Conservation (phyloP, 2,329 filamentous ascomycete species). For the Ascosphaera apis region DNA sequence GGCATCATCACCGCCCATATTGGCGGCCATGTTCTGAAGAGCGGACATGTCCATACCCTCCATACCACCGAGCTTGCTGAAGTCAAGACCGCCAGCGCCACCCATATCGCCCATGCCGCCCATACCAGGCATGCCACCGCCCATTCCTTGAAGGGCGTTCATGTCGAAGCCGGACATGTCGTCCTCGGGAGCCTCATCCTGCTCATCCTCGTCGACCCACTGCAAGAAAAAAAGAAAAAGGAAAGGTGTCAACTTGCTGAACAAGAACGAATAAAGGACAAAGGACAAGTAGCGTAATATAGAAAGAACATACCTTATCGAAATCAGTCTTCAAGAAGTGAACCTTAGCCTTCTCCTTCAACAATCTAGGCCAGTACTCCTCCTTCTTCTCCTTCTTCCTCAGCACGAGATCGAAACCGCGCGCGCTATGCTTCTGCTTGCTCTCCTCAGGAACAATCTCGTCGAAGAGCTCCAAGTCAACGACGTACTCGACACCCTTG, state of each 20-base stretch:
- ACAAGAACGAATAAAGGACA: neutral
- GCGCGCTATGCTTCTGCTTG: conserved; percentile 70
- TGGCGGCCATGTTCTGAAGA: conserved; percentile 43
- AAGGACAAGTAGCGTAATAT: neutral
- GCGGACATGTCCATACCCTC: conserved; percentile 66
- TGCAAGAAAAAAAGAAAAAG: conserved; percentile 10
- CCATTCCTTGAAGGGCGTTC: conserved; percentile 14
- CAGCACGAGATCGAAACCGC: conserved; percentile 74
- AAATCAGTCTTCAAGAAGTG: conserved; percentile 99
- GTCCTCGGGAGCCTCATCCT: conserved; percentile 59
- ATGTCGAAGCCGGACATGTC: conserved; percentile 22
- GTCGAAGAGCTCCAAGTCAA: conserved; percentile 68
- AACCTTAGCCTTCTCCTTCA: conserved; percentile 72
- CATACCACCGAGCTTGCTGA: conserved; percentile 29
- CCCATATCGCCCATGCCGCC: conserved; percentile 13
- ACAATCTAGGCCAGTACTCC: conserved; percentile 85
- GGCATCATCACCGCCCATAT: conserved; percentile 17
- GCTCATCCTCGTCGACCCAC: conserved; percentile 98
- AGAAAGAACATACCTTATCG: conserved; percentile 45
- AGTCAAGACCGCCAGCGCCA: conserved; percentile 13
- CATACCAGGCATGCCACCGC: conserved; percentile 21
- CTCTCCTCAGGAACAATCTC: conserved; percentile 72
- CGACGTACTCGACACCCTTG: conserved; percentile 67
- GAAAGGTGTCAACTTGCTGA: conserved; percentile 1
- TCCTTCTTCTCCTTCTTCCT: conserved; percentile 92